A percentile compares a stretch with the other conserved stretches of the same genome.
Evolutionary conservation across 139 green algal species (phyloP).

Genomic region (Monoraphidium neglectum): DNA sequence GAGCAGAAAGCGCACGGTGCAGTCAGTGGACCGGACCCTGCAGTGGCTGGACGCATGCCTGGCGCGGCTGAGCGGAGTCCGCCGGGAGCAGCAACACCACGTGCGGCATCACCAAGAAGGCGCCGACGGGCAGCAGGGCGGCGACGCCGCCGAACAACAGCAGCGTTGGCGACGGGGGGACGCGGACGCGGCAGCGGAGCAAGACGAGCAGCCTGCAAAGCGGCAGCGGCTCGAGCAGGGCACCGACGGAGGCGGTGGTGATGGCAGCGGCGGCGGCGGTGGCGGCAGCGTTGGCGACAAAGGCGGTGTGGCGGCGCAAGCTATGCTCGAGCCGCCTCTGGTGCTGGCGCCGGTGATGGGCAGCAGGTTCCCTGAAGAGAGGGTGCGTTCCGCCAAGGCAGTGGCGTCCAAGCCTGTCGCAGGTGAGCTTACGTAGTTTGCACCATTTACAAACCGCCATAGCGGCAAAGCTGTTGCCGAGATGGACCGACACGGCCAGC

Average conservation of each 20-base stretch:
- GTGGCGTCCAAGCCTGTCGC: constrained; percentile 26
- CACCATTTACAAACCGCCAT: no score
- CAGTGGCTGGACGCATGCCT: constrained; percentile 66
- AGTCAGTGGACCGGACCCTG: constrained; percentile 30
- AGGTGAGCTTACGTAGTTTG: no score
- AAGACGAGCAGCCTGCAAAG: not conserved
- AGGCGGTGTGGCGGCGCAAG: not conserved
- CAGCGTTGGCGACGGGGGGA: not conserved
- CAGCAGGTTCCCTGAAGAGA: constrained; percentile 25
- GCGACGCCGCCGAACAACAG: not conserved
- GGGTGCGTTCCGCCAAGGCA: constrained; percentile 38
- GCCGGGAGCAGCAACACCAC: constrained; percentile 13
- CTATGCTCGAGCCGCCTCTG: not conserved
- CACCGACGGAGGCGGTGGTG: not conserved
- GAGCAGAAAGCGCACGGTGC: constrained; percentile 4
- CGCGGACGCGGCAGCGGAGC: not conserved
- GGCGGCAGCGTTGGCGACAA: not conserved
- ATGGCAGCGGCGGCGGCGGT: not conserved
- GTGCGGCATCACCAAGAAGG: constrained; percentile 2
- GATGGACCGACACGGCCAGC: no score
- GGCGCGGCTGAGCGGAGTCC: not conserved
- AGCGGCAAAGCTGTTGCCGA: no score
- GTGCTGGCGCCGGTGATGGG: constrained; percentile 50
- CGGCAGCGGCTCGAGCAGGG: not conserved
- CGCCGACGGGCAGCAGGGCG: not conserved